Conservation (phyloP, 1,284 basidiomycete species). For the Ustilago loliicola region DNA sequence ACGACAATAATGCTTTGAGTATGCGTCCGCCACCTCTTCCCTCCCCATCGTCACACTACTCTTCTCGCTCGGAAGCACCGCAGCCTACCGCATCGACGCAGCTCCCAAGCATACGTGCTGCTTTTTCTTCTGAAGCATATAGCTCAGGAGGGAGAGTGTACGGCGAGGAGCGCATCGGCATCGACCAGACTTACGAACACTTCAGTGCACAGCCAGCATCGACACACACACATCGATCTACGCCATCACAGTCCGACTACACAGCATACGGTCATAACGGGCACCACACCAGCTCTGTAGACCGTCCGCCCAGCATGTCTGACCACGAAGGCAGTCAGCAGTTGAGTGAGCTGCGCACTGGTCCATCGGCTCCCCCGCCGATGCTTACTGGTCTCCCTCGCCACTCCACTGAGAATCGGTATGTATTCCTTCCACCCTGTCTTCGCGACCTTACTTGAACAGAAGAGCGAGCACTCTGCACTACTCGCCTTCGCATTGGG, state of each 20-base stretch:
- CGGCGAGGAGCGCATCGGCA: not conserved
- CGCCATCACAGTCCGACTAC: slow-evolving; percentile 2
- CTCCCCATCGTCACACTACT: not conserved
- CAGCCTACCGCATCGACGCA: slow-evolving; percentile 1
- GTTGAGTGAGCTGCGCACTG: slow-evolving; percentile 15
- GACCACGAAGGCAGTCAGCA: slow-evolving; percentile 1
- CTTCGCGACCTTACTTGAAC: not conserved
- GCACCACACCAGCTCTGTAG: not conserved
- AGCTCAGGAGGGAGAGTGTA: slow-evolving; percentile 8
- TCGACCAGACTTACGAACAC: not conserved
- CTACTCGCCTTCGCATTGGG: not conserved
- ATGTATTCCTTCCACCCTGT: not conserved
- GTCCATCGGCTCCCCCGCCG: slow-evolving; percentile 32
- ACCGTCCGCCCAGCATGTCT: not conserved
- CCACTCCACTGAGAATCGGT: slow-evolving; percentile 26
- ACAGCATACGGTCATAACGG: not conserved
- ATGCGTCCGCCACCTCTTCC: slow-evolving; percentile 29
- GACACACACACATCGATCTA: not conserved
- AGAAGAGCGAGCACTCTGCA: not conserved
- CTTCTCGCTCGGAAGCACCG: slow-evolving; percentile 4
- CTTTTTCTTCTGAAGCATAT: not conserved
- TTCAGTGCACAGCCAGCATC: not conserved
- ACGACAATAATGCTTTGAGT: slow-evolving; percentile 3
- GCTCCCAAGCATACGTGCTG: slow-evolving; percentile 7
- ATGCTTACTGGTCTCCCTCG: slow-evolving; percentile 33